A percentile compares a stretch with the other conserved stretches of the same genome.
phyloP scores from a whole-genome alignment of 2,329 filamentous ascomycete species.

The Chlorencoelia australis region DNA sequence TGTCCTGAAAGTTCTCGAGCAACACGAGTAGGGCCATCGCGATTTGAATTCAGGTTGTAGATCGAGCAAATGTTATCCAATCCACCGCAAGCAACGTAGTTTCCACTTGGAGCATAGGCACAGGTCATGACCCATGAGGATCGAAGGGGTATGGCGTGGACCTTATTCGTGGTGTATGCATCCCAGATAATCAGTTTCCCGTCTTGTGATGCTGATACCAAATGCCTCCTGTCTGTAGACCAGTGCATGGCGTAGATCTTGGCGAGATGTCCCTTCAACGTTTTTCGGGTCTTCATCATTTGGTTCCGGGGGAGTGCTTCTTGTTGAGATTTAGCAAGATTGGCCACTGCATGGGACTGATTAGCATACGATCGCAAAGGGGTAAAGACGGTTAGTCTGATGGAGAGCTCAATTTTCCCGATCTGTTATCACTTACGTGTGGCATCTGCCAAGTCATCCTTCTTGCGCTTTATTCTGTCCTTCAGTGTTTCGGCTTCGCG shows the following conservation, averaged over 20 bases:
- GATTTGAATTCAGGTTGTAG: slow-evolving; percentile 90
- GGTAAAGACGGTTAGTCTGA: slow-evolving; percentile 6
- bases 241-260: slow-evolving; percentile 99
- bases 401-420: slow-evolving; percentile 1
- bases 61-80: slow-evolving; percentile 99
- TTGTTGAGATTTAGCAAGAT: slow-evolving; percentile 85
- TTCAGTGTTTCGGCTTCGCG: slow-evolving; percentile 97
- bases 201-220: slow-evolving; percentile 96
- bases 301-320: slow-evolving; percentile 83
- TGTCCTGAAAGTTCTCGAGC: slow-evolving; percentile 93
- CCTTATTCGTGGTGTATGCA: slow-evolving; percentile 98
- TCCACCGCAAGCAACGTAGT: slow-evolving; percentile 97
- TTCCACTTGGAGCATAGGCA: slow-evolving; percentile 95
- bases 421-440: slow-evolving; percentile 69
- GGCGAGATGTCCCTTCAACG: slow-evolving; percentile 92
- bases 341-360: slow-evolving; percentile 55
- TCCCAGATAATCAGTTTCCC: slow-evolving; percentile 99
- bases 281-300: slow-evolving; percentile 95
- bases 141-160: slow-evolving; percentile 92
- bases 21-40: slow-evolving; percentile 94
- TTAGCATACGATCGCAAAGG: slow-evolving; percentile 13
- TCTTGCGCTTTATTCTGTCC: slow-evolving; percentile 98
- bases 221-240: slow-evolving; percentile 94
- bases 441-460: slow-evolving; percentile 97
- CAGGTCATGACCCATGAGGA: slow-evolving; percentile 99